Evolutionary conservation across 768 basidiomycete species (phyloP).

Genomic region (Amanita rubescens): DNA sequence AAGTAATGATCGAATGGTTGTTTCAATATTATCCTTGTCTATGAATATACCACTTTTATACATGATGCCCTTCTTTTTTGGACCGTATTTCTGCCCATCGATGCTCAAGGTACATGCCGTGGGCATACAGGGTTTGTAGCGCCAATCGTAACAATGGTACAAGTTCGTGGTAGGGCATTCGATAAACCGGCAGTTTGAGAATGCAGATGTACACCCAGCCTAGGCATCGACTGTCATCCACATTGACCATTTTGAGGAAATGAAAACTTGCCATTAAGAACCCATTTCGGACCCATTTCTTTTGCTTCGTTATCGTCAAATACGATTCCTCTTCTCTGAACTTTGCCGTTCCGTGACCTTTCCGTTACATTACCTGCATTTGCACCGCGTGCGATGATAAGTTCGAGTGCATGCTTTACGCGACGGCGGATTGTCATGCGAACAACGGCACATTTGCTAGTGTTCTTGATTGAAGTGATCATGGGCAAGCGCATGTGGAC

Average conservation of each 20-base stretch:
- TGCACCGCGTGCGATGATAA: conserved; percentile 36
- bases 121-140: conserved; percentile 15
- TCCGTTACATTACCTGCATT: conserved; percentile 14
- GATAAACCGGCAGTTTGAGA: conserved; percentile 30
- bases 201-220: conserved; percentile 46
- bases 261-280: conserved; percentile 3
- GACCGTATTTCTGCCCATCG: neutral
- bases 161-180: conserved; percentile 36
- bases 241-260: conserved; percentile 17
- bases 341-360: conserved; percentile 3
- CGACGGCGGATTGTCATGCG: conserved; percentile 24
- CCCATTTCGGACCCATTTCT: conserved; percentile 11
- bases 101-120: conserved; percentile 18
- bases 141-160: conserved; percentile 28
- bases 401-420: conserved; percentile 31
- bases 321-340: neutral
- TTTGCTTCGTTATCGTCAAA: conserved; percentile 17
- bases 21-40: neutral
- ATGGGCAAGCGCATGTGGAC: conserved; percentile 9
- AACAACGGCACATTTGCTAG: conserved; percentile 23
- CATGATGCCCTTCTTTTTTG: neutral
- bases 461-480: conserved; percentile 27
- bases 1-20: too few relatives aligned
- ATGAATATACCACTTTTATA: neutral
- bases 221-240: conserved; percentile 14